Evolutionary conservation across 345 rosid genomes (phyloP).

Genomic region (Dimocarpus longan): DNA sequence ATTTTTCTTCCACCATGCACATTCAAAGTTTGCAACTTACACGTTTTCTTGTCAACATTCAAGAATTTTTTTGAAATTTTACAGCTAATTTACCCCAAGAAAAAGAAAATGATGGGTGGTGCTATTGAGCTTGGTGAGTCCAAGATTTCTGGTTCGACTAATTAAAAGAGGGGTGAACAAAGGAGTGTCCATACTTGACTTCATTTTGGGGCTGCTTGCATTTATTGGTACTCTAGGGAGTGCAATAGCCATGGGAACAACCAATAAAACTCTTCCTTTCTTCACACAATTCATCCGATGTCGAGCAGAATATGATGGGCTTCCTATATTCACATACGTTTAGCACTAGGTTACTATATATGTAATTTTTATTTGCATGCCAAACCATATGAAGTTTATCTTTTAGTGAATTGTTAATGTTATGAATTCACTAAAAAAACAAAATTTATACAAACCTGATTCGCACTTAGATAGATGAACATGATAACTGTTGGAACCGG

Average conservation of each 20-base stretch:
- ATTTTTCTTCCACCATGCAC: constrained; percentile 10
- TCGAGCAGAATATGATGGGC: constrained; percentile 46
- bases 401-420: too few species aligned
- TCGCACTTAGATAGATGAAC: not conserved
- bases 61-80: not conserved
- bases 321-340: constrained; percentile 52
- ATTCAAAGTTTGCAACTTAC: not conserved
- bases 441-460: not conserved
- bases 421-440: too few species aligned
- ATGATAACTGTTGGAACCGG: constrained; percentile 35
- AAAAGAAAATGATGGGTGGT: constrained; percentile 11
- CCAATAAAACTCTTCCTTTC: constrained; percentile 64
- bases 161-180: constrained; percentile 27
- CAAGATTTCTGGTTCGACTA: constrained; percentile 25
- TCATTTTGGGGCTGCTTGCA: constrained; percentile 49
- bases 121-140: constrained; percentile 33
- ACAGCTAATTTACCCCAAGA: not conserved
- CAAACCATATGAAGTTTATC: too few species aligned
- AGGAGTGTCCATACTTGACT: constrained; percentile 43
- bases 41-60: too few species aligned
- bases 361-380: not conserved
- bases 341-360: not conserved
- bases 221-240: constrained; percentile 41
- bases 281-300: constrained; percentile 44
- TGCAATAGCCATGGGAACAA: constrained; percentile 61